Base-by-base conservation (phyloP, 106 monocot species). In the Dendrobium chrysotoxum region DNA sequence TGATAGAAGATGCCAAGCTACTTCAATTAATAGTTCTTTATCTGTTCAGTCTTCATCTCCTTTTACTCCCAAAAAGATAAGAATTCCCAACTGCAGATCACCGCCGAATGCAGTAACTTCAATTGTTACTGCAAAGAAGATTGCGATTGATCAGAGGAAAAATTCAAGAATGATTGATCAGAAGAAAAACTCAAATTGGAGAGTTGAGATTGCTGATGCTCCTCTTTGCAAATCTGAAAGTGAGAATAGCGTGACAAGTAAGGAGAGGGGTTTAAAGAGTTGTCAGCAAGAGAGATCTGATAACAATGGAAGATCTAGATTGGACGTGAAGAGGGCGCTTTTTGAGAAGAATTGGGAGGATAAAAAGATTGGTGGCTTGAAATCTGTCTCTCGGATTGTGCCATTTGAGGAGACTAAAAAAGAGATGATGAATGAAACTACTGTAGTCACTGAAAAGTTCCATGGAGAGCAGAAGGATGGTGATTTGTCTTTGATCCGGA, bases 401-500 rank as follows among this genome's bases (percentile, higher is more conserved):
- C 90, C 89, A 23, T 65, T 81, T 58, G 81, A 90, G 47, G 94
- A 94, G 26, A 78, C 79, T 40, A 87, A 77, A 31, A 66, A 50
- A 61, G 92, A 85, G 70, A 53, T 47, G n/a, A 64, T 54, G 3
- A 25, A 15, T 50, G 89, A 25, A 80, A 18, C 72, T 38, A 77
- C 39, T 21, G 75, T 39, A 23, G 55, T 41, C 53, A 70, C 35
- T 28, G 79, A 82, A 77, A 88, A 86, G 77, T 4, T 77, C 38
- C 58, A 55, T 53, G 81, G 28, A 28, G 88, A 55, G 8, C 76
- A 78, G 4, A 86, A 89, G 6, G 90, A 65, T 65, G 64, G 72
- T 40, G 90, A 91, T 35, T 83, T 97, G 72, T 89, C 90, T 30
- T 57, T 86, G 80, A 94, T 96, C 68, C 84, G 89, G 75, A 87